Evolutionary conservation across 169 alveolate genomes (phyloP), one percentile per base, ranked within the genome.

Genomic region (Eimeria brunetti): DNA sequence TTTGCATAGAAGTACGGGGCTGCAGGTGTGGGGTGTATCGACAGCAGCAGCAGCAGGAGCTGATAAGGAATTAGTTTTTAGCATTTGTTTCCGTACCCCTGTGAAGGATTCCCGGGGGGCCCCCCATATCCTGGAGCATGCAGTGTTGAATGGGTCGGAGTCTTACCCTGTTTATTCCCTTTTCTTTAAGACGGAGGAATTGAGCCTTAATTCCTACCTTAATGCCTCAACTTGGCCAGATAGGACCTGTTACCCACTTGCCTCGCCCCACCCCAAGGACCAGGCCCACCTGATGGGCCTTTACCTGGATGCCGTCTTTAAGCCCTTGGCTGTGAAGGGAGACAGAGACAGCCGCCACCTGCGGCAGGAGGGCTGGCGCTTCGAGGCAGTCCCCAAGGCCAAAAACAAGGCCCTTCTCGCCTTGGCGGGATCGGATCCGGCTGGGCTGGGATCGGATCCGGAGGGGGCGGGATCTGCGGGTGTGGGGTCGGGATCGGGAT

Each of bases 351-450:
- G 69, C 99, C 99, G 5, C 73, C 83, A 88, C 97, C 97, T 46
- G 71, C 97, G 75, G 94, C 98, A 98, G 76, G 99, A 98, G 93
- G 99, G 99, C 7, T 98, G 99, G 99, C 98, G 98, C 73, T 58
- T 83, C 53, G 96, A 95, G 36, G 83, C 64, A 33, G 51, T 71
- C 83, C 83, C 83, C 83, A 24, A 36, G 36, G 8, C 38, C 41
- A 71, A 18, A 22, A 71, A 30, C 83, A 20, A 44, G 38, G 16
- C 11, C 73, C 9, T 16, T 22, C 27, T 9, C 64, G 18, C 38
- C 73, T 22, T 81, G n/a, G n/a, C 30, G 49, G 89, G 30, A 41
- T n/a, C 69, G 36, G 36, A 58, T 20, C 46, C 30, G 24, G 7
- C 86, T n/a, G 51, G 69, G 9, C 16, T 60, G 71, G 62, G 36